These are phyloP conservation scores for Gymnopilus dilepis DNA, from an alignment of 768 basidiomycete genomes.

Conservation along the genomic window DNA sequence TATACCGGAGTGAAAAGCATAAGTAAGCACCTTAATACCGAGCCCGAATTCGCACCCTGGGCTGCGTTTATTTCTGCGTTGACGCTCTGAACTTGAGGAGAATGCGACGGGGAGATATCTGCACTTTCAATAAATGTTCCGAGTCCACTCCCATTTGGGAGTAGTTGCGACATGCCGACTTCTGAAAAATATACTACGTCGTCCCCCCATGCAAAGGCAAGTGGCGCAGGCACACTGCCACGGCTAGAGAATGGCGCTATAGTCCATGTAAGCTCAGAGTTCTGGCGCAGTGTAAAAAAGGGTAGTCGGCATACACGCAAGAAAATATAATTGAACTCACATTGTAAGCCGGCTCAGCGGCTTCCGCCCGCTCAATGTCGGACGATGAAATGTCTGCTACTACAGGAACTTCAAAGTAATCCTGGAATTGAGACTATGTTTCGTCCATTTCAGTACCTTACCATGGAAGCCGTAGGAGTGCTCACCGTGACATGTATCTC, in stretches of 20 bases:
- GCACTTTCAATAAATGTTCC: constrained; percentile 40
- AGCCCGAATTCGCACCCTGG: constrained; percentile 31
- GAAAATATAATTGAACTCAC: constrained; percentile 20
- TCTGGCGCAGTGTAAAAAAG: constrained; percentile 28
- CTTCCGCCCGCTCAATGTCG: constrained; percentile 37
- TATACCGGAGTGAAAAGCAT: not conserved
- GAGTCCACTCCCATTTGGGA: constrained; percentile 40
- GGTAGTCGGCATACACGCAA: not conserved
- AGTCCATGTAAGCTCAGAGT: constrained; percentile 43
- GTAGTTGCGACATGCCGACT: constrained; percentile 37
- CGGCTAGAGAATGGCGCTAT: constrained; percentile 42
- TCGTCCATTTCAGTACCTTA: no score
- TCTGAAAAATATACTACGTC: constrained; percentile 45
- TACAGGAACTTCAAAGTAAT: constrained; percentile 40
- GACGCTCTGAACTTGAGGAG: no score
- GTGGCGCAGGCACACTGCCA: constrained; percentile 38
- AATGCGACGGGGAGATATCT: constrained; percentile 29
- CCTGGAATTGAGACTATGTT: constrained; percentile 37
- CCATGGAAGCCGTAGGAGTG: not conserved
- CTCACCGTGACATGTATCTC: constrained; percentile 34
- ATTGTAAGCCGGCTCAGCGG: constrained; percentile 32
- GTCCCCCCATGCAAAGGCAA: constrained; percentile 37
- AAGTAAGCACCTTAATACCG: constrained; percentile 34
- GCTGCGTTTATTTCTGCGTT: not conserved
- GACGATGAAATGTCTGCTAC: constrained; percentile 37